Evolutionary conservation across 1,284 basidiomycete species (phyloP).

Genomic region (Dichomitus squalens): DNA sequence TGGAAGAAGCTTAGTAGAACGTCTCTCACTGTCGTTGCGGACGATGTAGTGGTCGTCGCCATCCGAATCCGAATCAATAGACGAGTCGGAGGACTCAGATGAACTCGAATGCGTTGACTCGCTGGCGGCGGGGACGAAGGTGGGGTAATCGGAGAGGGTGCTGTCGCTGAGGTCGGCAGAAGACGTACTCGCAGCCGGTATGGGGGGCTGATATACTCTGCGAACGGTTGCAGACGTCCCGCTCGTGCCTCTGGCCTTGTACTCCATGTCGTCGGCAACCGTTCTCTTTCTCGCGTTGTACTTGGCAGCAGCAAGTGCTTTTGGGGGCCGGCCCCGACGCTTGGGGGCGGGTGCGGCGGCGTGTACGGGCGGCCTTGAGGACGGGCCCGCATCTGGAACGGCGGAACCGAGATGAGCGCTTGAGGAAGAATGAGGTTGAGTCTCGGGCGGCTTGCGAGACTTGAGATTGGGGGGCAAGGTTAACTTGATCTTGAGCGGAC

Average conservation of each 20-base stretch:
- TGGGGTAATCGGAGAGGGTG: conserved; percentile 28
- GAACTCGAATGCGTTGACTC: conserved; percentile 32
- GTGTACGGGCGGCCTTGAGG: conserved; percentile 23
- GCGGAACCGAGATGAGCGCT: conserved; percentile 16
- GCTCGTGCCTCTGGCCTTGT: conserved; percentile 31
- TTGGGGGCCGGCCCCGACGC: conserved; percentile 58
- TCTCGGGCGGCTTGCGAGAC: conserved; percentile 27
- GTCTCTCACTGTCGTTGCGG: conserved; percentile 43
- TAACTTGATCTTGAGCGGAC: conserved; percentile 71
- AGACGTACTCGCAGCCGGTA: conserved; percentile 15
- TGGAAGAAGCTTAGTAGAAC: conserved; percentile 21
- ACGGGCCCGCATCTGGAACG: conserved; percentile 10
- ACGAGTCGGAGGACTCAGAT: conserved; percentile 29
- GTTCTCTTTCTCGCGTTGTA: conserved; percentile 20
- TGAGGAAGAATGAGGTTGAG: conserved; percentile 9
- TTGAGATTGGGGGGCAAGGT: conserved; percentile 55
- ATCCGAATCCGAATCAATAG: conserved; percentile 28
- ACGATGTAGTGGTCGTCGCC: conserved; percentile 66
- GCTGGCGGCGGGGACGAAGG: conserved; percentile 34
- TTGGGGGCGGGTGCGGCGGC: conserved; percentile 39
- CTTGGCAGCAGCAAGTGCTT: conserved; percentile 35
- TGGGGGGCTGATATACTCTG: conserved; percentile 13
- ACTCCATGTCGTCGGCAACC: conserved; percentile 24
- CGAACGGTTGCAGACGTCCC: conserved; percentile 10
- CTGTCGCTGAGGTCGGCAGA: conserved; percentile 28